phyloP scores from a whole-genome alignment of 2,329 filamentous ascomycete genomes.

The Pseudogymnoascus sp. region DNA sequence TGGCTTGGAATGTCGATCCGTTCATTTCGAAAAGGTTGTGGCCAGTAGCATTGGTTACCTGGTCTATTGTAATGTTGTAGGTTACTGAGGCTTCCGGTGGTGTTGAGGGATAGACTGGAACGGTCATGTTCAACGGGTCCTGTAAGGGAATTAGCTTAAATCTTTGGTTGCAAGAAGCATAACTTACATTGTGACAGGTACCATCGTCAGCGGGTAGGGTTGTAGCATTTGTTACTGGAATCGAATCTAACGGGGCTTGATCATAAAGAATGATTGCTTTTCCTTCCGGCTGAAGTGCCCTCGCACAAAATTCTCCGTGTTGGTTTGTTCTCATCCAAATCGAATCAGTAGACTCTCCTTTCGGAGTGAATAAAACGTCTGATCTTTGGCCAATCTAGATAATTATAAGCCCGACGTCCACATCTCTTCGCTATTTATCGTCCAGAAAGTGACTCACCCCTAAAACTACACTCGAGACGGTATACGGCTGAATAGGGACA shows the following conservation, averaged over 20 bases:
- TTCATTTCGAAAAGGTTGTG: constrained; percentile 13
- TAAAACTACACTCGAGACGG: constrained; percentile 27
- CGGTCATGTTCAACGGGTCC: constrained; percentile 15
- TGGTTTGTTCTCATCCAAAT: constrained; percentile 54
- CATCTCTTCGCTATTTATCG: background rate
- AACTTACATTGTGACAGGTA: constrained; percentile 33
- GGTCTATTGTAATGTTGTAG: constrained; percentile 10
- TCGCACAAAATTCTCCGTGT: background rate
- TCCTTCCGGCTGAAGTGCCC: background rate
- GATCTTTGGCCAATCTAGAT: constrained; percentile 50
- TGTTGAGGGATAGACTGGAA: constrained; percentile 33
- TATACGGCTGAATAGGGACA: constrained; percentile 47
- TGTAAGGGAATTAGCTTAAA: background rate
- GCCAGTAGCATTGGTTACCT: constrained; percentile 7
- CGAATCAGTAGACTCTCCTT: constrained; percentile 35
- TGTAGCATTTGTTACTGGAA: constrained; percentile 29
- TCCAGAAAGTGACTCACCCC: background rate
- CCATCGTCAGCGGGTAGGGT: constrained; percentile 35
- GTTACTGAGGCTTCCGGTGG: background rate
- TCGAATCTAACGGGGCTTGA: background rate
- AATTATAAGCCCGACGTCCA: constrained; percentile 52
- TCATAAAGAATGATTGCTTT: constrained; percentile 2
- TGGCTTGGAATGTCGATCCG: constrained; percentile 21
- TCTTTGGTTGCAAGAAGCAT: background rate
- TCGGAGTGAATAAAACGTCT: constrained; percentile 40